These are phyloP conservation scores for Leishmania arabica DNA, from an alignment of 208 protist genomes.

Conservation along the genomic window DNA sequence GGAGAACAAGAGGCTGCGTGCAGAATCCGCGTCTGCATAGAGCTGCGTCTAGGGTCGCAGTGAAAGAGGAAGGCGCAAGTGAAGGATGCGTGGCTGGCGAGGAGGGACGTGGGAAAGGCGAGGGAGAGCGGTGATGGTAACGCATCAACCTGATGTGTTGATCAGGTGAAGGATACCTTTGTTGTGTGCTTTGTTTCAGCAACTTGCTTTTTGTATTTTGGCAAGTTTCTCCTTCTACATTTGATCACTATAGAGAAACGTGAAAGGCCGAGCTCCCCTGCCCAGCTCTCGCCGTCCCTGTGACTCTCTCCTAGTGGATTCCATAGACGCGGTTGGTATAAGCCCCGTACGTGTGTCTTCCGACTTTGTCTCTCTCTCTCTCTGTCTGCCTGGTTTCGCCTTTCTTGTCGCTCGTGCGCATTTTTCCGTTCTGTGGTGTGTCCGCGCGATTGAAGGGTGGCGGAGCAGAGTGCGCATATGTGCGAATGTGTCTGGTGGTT, in stretches of 20 bases:
- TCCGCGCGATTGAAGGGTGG: neutral
- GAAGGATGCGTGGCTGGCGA: neutral
- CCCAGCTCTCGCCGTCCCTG: neutral
- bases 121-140: neutral
- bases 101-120: too few species aligned
- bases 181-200: neutral
- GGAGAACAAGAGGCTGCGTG: constrained; percentile 33
- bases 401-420: neutral
- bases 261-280: neutral
- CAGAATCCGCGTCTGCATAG: constrained; percentile 29
- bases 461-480: neutral
- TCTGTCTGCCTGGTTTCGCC: neutral
- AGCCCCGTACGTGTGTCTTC: neutral
- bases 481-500: neutral
- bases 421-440: neutral
- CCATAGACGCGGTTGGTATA: neutral
- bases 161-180: neutral
- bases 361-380: neutral
- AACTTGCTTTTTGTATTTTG: neutral
- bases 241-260: neutral
- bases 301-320: neutral
- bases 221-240: neutral
- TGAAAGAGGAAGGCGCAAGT: neutral
- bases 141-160: neutral
- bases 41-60: neutral